Percentiles rank a stretch among this genome's conserved stretches.
Evolutionary conservation across 805 yeast species (phyloP).

Genomic region (Naumovozyma baii): DNA sequence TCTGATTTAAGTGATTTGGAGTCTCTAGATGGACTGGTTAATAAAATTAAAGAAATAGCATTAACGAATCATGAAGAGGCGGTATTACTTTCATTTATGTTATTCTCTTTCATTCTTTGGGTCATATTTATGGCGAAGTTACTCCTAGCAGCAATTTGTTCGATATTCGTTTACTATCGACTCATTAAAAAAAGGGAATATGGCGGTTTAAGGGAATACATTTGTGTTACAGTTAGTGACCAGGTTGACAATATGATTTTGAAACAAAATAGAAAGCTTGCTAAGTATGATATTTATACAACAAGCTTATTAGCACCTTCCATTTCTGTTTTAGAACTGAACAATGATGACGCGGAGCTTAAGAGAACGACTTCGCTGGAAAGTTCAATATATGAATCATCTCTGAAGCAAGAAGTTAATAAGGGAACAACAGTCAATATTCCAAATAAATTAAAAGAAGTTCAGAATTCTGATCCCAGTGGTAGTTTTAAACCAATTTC

Average conservation of each 20-base stretch:
- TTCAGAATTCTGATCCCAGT: too few species aligned
- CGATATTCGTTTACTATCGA: conserved; percentile 44
- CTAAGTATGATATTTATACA: neutral
- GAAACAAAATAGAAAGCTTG: conserved; percentile 8
- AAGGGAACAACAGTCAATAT: too few species aligned
- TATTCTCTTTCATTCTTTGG: conserved; percentile 67
- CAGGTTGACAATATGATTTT: conserved; percentile 39
- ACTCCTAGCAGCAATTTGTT: conserved; percentile 40
- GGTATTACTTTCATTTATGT: conserved; percentile 61
- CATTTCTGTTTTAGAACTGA: conserved; percentile 1
- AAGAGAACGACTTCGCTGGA: too few species aligned
- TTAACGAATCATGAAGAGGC: conserved; percentile 52
- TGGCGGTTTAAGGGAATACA: conserved; percentile 47
- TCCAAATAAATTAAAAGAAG: too few species aligned
- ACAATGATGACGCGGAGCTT: neutral
- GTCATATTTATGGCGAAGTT: conserved; percentile 51
- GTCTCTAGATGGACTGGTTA: conserved; percentile 25
- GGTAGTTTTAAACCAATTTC: neutral
- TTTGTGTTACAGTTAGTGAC: conserved; percentile 49
- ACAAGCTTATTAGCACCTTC: conserved; percentile 2
- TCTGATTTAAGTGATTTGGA: conserved; percentile 25
- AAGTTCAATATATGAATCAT: neutral
- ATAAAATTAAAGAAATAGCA: conserved; percentile 49
- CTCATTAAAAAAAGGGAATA: conserved; percentile 33
- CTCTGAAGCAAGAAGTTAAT: too few species aligned